Conservation (phyloP, 192 early-diverging fungal species). For the Podila epicladia region DNA sequence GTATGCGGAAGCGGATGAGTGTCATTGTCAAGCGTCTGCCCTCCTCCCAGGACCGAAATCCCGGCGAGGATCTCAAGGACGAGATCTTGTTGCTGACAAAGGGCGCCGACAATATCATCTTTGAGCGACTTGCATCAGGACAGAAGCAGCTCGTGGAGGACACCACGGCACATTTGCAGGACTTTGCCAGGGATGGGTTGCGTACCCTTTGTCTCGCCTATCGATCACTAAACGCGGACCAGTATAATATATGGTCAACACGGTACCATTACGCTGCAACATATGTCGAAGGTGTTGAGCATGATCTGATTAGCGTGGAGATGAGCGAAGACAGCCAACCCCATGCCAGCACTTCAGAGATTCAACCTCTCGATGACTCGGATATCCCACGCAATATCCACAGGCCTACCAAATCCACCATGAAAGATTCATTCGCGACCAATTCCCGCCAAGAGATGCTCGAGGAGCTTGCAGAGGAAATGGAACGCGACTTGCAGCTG, state of each 20-base stretch:
- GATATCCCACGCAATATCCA: neutral
- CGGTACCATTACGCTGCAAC: slow-evolving; percentile 17
- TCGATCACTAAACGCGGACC: slow-evolving; percentile 58
- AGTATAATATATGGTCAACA: slow-evolving; percentile 67
- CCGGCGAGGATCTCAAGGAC: neutral
- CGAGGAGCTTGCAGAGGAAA: slow-evolving; percentile 55
- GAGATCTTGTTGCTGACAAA: slow-evolving; percentile 67
- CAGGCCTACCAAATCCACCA: neutral
- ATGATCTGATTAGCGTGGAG: too few relatives aligned
- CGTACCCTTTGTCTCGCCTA: slow-evolving; percentile 81
- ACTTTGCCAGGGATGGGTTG: slow-evolving; percentile 81
- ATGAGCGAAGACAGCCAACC: too few relatives aligned
- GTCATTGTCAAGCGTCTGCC: slow-evolving; percentile 56
- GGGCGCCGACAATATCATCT: slow-evolving; percentile 81
- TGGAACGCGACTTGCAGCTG: slow-evolving; percentile 67
- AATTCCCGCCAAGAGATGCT: slow-evolving; percentile 4
- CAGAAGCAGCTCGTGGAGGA: slow-evolving; percentile 67
- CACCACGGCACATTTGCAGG: slow-evolving; percentile 79
- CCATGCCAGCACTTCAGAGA: neutral
- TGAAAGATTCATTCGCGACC: neutral
- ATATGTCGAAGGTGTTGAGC: neutral
- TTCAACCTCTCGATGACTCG: neutral
- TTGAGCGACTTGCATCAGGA: slow-evolving; percentile 65
- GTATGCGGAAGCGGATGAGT: slow-evolving; percentile 76
- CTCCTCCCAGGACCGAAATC: neutral